Evolutionary conservation across 1,284 basidiomycete genomes (phyloP), one percentile per base, ranked within the genome.

Genomic region (Apiotrichum akiyoshidainum): DNA sequence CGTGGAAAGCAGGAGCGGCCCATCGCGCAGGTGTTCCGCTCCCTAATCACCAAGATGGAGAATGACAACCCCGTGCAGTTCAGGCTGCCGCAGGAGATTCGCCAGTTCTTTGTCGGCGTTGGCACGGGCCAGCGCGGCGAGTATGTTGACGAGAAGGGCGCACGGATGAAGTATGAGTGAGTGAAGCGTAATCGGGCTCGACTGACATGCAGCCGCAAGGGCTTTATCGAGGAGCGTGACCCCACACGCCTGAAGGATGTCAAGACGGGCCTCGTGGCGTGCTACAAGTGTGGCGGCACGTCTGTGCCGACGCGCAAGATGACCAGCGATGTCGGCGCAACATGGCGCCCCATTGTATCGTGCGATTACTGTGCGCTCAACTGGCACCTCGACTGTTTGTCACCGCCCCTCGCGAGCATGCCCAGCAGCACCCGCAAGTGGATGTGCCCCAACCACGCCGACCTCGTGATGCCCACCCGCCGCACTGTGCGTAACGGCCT

Each of bases 381-480:
- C 76, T 99, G 95, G 91, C 95, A 99, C 75, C 83, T 98, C 56
- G 95, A 99, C 75, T 99, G 95, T 72, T 81, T 99, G 37, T 87
- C 90, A 68, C 96, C 95, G 19, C 95, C 96, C 2, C 80, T 97
- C 66, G 82, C 87, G 21, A 83, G 83, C 47, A 87, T 98, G 85
- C 96, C 96, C 5, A 84, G 87, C 31, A 85, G 88, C 57, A 86
- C 85, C 64, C 87, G 87, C 79, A 96, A 94, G 77, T 99, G 96
- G 95, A 97, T 95, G 91, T 99, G 95, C 78, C 96, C 96, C 2
- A 92, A 93, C 69, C 95, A 99, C 74, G 86, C 87, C 33, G 90
- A 95, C 61, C 86, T 87, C 63, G 82, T 88, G n/a, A 67, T 42
- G 90, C 83, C 85, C 5, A 90, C 87, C 68, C 84, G 84, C 58